A percentile compares a stretch with the other conserved stretches of the same genome.
phyloP scores from a whole-genome alignment of 805 yeast genomes.

The Candida loeiensis region DNA sequence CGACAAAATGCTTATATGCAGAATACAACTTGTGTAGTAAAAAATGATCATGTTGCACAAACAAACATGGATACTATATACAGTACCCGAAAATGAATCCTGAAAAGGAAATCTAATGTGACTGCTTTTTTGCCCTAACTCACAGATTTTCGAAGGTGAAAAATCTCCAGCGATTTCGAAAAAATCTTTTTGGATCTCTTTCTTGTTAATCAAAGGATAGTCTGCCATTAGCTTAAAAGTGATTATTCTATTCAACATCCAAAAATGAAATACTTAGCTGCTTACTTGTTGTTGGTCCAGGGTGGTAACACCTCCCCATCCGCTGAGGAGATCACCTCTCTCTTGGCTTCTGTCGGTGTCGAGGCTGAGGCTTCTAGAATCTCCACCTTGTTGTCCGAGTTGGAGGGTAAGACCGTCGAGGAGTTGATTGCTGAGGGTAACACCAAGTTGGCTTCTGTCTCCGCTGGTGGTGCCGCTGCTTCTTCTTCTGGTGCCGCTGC shows the following conservation, averaged over 20 bases:
- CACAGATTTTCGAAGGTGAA: constrained; percentile 5
- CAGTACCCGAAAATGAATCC: background rate
- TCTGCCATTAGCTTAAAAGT: constrained; percentile 78
- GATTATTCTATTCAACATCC: constrained; percentile 55
- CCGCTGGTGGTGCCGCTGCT: constrained; percentile 97
- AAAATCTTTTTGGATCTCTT: constrained; percentile 5
- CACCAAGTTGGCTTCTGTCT: constrained; percentile 94
- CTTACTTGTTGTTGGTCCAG: constrained; percentile 95
- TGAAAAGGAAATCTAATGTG: background rate
- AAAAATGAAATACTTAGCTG: constrained; percentile 95
- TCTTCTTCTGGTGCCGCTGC: constrained; percentile 69
- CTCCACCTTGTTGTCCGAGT: constrained; percentile 71
- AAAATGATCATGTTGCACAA: background rate
- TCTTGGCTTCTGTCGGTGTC: constrained; percentile 92
- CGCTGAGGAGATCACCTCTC: constrained; percentile 83
- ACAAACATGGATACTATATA: background rate
- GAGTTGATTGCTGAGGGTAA: constrained; percentile 94
- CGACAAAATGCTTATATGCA: background rate
- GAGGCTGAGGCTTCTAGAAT: constrained; percentile 91
- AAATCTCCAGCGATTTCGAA: constrained; percentile 1
- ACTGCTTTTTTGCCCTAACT: constrained; percentile 5
- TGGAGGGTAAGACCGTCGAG: constrained; percentile 88
- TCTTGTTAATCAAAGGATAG: constrained; percentile 59
- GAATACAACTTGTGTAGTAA: background rate
- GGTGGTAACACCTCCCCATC: constrained; percentile 96